Base-by-base conservation (phyloP, 1,284 basidiomycete species). In the Garcileccinum viscosum region DNA sequence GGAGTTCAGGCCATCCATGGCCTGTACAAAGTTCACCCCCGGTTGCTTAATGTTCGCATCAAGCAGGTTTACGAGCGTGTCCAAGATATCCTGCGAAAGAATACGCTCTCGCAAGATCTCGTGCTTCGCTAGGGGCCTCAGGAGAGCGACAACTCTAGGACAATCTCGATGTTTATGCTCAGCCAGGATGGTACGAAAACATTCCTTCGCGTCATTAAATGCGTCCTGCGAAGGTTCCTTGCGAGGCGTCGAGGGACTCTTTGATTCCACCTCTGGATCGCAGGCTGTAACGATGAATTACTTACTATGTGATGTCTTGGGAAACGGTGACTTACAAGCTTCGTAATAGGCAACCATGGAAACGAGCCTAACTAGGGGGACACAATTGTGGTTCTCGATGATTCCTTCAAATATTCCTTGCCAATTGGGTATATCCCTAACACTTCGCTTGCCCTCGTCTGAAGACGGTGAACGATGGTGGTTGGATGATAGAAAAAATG, bases 301-400 rank as follows among this genome's bases (percentile, higher is more conserved):
- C 30, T 53, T 5, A 30, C 60, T 62, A 60, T n/a, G 35, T 4
- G 30, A 15, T 42, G 42, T 2, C 14, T 5, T 14, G 2, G 56
- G 11, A 32, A 22, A 22, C 1, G 33, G 2, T 35, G 4, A 60
- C 76, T 66, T 30, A 77, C 76, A 71, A 24, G 69, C 71, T 44
- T 80, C 77, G 17, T 71, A 75, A 56, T 75, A 80, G 15, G 75
- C 72, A 1, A 80, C 68, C 4, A 76, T 68, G 19, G 74, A 66
- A n/a, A 75, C 71, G 7, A 77, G 74, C 47, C 68, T 70, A 4
- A 76, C 74, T 8, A 80, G 67, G 1, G 67, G 37, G 3, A 70
- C 60, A 33, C 68, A 66, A 2, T 64, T 27, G 22, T 8, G 33
- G 8, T 65, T 65, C 19, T 38, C 6, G 9, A 77, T 72, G 35